These are phyloP conservation scores for Santalum album DNA, from an alignment of 164 flowering plant species.

Conservation along the genomic window DNA sequence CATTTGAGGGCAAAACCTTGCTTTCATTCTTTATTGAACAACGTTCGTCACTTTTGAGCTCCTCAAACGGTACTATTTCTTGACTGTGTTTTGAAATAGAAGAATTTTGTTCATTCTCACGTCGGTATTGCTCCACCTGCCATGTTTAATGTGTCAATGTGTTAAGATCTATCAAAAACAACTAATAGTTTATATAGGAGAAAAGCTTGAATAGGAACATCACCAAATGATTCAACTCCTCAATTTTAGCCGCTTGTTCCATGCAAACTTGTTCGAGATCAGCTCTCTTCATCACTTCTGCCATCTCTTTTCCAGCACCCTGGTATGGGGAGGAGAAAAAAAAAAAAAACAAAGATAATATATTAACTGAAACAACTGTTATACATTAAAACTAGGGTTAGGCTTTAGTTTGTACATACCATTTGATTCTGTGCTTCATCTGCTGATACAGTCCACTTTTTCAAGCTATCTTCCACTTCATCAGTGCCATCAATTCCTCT, in stretches of 20 bases:
- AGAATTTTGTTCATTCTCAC: constrained; percentile 11
- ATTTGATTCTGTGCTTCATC: constrained; percentile 21
- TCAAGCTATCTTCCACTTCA: constrained; percentile 38
- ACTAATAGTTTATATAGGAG: background rate
- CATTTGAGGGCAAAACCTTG: constrained; percentile 23
- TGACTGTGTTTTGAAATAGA: constrained; percentile 7
- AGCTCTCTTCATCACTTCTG: constrained; percentile 25
- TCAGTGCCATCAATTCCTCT: constrained; percentile 14
- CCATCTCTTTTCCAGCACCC: constrained; percentile 24
- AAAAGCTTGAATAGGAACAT: constrained; percentile 3
- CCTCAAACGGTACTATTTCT: constrained; percentile 15
- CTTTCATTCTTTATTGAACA: constrained; percentile 15
- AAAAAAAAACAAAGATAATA: background rate
- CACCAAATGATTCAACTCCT: constrained; percentile 59
- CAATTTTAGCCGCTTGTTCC: constrained; percentile 73
- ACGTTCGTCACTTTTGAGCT: constrained; percentile 5
- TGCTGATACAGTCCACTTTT: constrained; percentile 31
- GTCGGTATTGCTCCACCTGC: constrained; percentile 54
- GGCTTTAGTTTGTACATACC: constrained; percentile 12
- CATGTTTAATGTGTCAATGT: background rate
- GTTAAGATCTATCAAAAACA: background rate
- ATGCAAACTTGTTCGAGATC: constrained; percentile 60
- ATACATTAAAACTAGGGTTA: background rate
- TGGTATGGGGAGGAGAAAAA: constrained; percentile 11
- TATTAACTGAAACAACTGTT: background rate